These are phyloP conservation scores for Pascua guehoae DNA, from an alignment of 1,284 basidiomycete genomes.

Conservation along the genomic window DNA sequence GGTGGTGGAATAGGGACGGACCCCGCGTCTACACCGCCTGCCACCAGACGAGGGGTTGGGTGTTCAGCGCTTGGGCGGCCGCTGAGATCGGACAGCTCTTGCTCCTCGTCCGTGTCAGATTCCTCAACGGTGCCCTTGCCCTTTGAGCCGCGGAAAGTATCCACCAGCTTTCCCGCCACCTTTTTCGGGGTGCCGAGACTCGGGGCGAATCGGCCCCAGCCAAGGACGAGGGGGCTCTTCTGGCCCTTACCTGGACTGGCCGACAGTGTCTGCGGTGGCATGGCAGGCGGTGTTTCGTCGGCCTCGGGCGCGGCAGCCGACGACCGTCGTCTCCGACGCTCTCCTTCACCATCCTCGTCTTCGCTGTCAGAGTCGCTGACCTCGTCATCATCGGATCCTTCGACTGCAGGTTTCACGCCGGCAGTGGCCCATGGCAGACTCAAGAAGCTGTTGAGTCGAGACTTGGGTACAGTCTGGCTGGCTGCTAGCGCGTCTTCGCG, in stretches of 20 bases:
- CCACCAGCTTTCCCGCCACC: slow-evolving; percentile 8
- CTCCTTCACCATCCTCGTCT: slow-evolving; percentile 4
- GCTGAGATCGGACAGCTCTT: not conserved
- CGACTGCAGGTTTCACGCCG: not conserved
- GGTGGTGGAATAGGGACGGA: no score
- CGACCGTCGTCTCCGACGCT: slow-evolving; percentile 7
- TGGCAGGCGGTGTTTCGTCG: slow-evolving; percentile 26
- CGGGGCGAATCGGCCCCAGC: slow-evolving; percentile 34
- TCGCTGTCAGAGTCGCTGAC: slow-evolving; percentile 11
- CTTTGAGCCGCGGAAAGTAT: no score
- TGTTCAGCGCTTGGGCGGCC: no score
- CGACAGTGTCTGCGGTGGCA: slow-evolving; percentile 9
- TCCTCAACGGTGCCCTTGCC: not conserved
- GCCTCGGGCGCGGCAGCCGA: slow-evolving; percentile 31
- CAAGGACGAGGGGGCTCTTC: slow-evolving; percentile 25
- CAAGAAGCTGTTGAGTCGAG: slow-evolving; percentile 8
- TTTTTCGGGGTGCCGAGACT: slow-evolving; percentile 15
- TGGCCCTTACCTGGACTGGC: not conserved
- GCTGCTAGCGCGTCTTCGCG: slow-evolving; percentile 12
- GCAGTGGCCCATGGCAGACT: slow-evolving; percentile 9
- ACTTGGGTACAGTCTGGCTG: slow-evolving; percentile 12
- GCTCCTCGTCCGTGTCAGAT: not conserved
- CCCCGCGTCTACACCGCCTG: no score
- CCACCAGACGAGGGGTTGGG: no score
- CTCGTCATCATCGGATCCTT: slow-evolving; percentile 7